phyloP scores from a whole-genome alignment of 108 stramenopile species.

The Nannochloropsis granulata region DNA sequence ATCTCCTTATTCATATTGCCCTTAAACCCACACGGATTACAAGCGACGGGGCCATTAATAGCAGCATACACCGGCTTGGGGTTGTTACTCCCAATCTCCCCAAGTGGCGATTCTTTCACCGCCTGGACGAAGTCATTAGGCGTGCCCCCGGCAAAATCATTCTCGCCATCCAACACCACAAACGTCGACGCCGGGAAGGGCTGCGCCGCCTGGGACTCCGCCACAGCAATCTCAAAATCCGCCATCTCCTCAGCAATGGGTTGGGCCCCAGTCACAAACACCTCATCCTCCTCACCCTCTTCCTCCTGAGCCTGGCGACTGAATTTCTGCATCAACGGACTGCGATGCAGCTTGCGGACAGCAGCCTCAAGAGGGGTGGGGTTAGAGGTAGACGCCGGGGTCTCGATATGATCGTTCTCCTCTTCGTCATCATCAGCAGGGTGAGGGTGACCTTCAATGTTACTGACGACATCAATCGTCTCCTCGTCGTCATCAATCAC shows the following conservation, averaged over 20 bases:
- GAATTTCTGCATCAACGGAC: background rate
- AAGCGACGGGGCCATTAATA: background rate
- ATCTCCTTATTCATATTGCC: background rate
- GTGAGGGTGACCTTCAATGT: background rate
- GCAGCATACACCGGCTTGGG: background rate
- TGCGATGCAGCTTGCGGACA: too few relatives aligned
- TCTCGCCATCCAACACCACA: background rate
- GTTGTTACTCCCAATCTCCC: background rate
- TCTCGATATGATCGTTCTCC: background rate
- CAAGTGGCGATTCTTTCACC: background rate
- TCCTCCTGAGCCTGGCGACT: background rate
- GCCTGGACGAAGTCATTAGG: background rate
- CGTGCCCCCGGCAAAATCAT: background rate
- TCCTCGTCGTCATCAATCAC: background rate
- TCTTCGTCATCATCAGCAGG: background rate
- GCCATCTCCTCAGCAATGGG: background rate
- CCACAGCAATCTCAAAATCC: background rate
- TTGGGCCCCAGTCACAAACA: background rate
- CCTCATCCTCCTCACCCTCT: background rate
- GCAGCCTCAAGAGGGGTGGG: too few relatives aligned
- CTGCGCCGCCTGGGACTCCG: background rate
- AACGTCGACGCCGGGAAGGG: background rate
- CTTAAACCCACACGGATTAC: background rate
- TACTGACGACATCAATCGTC: background rate
- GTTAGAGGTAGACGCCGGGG: too few relatives aligned